Base-by-base conservation (phyloP, 2,329 filamentous ascomycete species). In the Penicillium palitans region DNA sequence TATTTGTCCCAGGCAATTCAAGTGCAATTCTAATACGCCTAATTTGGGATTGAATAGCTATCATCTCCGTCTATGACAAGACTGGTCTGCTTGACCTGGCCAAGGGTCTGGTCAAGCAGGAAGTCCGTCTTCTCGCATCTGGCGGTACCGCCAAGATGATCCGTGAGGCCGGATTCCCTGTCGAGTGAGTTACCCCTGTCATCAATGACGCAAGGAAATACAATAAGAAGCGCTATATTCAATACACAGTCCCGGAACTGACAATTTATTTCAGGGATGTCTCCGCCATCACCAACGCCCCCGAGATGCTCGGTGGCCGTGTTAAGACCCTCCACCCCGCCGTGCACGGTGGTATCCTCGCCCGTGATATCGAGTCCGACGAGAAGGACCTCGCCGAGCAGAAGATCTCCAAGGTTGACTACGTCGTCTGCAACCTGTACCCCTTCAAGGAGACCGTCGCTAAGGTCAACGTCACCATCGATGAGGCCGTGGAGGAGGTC, bases 11-110 rank as follows among this genome's bases (percentile, higher is more conserved):
- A 64, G 62, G 61, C 65, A 59, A 47, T 58, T 52, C 37, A 52
- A 27, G 49, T 39, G 54, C 52, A 59, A 53, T 56, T 47, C 61
- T 67, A 50, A 66, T 60, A 21, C 31, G 1, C 12, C 52, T 39
- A 8, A 51, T 17, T 55, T 50, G 41, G 15, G 42, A 19, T 46
- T 52, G 29, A 57, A 59, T 53, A 83, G 95, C 95, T 67, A 98
- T 99, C 74, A 84, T 99, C 75, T 98, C 93, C 66, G 95, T 98
- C 82, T 98, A 95, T 76, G 91, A 99, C 84, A 99, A 99, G 87
- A 98, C 93, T 57, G 95, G 93, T 61, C 85, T 96, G 66, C 81
- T 97, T 67, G 93, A 97, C 79, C 84, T 97, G 68, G 91, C 92
- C 70, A 96, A 96, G 79, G 92, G 92, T 69, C 86, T 97, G 51